Evolutionary conservation across 768 basidiomycete species (phyloP).

Genomic region (Lentinula sp.): DNA sequence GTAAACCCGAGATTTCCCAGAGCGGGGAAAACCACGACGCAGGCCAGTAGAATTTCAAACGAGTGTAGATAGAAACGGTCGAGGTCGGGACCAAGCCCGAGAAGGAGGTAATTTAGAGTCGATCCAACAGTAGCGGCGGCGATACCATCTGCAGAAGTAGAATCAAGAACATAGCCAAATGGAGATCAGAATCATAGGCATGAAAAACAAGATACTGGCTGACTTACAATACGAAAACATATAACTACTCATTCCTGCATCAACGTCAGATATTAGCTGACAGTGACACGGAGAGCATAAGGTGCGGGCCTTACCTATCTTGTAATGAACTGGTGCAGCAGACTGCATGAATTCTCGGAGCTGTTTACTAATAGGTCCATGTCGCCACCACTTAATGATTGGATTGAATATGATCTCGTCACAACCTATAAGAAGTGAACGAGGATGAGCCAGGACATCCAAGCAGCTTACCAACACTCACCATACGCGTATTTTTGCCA

Average conservation of each 20-base stretch:
- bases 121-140: conserved; percentile 62
- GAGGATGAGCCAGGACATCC: neutral
- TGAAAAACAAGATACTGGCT: neutral
- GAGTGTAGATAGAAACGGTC: conserved; percentile 75
- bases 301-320: conserved; percentile 59
- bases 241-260: conserved; percentile 25
- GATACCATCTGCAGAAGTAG: conserved; percentile 56
- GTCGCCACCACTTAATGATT: conserved; percentile 64
- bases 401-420: conserved; percentile 86
- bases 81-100: conserved; percentile 61
- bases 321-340: conserved; percentile 71
- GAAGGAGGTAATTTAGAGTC: conserved; percentile 67
- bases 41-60: conserved; percentile 77
- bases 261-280: neutral
- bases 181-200: neutral
- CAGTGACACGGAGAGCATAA: neutral
- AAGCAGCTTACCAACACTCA: conserved; percentile 12
- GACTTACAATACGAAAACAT: conserved; percentile 16
- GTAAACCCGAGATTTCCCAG: conserved; percentile 71
- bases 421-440: conserved; percentile 32
- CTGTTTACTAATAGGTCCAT: conserved; percentile 76
- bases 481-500: conserved; percentile 80
- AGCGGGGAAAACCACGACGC: conserved; percentile 72
- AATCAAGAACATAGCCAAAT: conserved; percentile 22
- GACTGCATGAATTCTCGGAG: conserved; percentile 74